A percentile compares a stretch with the other conserved stretches of the same genome.
phyloP scores from a whole-genome alignment of 106 monocot species.

The Apostasia ramifera region DNA sequence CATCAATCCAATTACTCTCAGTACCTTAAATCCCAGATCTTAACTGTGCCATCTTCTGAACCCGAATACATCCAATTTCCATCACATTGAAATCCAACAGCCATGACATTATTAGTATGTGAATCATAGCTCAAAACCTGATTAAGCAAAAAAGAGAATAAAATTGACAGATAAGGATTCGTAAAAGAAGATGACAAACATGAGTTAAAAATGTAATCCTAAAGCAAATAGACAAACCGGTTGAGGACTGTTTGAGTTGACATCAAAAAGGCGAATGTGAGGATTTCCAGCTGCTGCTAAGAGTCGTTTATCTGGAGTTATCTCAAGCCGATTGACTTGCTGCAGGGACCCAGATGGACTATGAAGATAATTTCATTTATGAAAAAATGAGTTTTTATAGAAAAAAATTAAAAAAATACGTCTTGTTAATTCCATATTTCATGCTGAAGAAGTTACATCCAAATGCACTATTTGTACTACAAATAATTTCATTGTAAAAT shows the following conservation, averaged over 20 bases:
- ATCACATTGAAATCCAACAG: slow-evolving; percentile 96
- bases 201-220: background rate
- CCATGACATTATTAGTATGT: slow-evolving; percentile 93
- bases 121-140: slow-evolving; percentile 86
- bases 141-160: background rate
- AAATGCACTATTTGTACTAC: too few species aligned
- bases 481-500: too few species aligned
- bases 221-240: slow-evolving; percentile 38
- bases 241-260: slow-evolving; percentile 83
- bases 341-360: slow-evolving; percentile 21
- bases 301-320: slow-evolving; percentile 75
- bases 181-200: background rate
- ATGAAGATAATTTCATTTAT: background rate
- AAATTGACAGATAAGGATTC: background rate
- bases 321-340: slow-evolving; percentile 96
- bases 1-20: background rate
- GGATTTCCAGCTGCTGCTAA: slow-evolving; percentile 98
- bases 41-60: slow-evolving; percentile 97
- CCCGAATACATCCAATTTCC: slow-evolving; percentile 99
- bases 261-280: slow-evolving; percentile 95
- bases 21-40: slow-evolving; percentile 97
- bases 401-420: background rate
- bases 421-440: background rate
- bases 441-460: background rate
- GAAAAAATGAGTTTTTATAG: background rate